phyloP scores from a whole-genome alignment of 1,284 basidiomycete species.

The Moniliella sp. region DNA sequence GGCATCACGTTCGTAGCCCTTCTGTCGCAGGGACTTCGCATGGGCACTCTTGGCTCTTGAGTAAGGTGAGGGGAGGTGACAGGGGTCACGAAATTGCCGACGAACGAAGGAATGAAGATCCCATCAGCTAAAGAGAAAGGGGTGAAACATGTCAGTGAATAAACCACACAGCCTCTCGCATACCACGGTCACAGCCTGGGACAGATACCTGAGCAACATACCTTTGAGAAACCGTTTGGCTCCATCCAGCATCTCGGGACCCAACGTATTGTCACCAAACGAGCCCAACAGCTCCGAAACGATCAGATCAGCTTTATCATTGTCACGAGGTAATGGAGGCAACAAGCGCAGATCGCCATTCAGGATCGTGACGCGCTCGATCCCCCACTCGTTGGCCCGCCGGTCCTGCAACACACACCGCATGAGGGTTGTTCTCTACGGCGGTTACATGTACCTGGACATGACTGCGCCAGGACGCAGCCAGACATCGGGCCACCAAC shows the following conservation, averaged over 20 bases:
- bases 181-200: too few species aligned
- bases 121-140: too few species aligned
- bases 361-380: conserved; percentile 50
- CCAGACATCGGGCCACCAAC: conserved; percentile 63
- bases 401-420: conserved; percentile 20
- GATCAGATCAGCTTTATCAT: conserved; percentile 67
- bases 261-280: conserved; percentile 94
- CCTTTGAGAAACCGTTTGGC: conserved; percentile 48
- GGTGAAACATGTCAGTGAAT: too few species aligned
- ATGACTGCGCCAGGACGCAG: conserved; percentile 52
- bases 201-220: conserved; percentile 34
- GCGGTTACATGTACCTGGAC: conserved; percentile 49
- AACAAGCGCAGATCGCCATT: conserved; percentile 82
- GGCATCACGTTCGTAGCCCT: too few species aligned
- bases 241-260: conserved; percentile 86
- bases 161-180: too few species aligned
- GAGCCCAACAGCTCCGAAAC: conserved; percentile 87
- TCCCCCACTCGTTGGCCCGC: conserved; percentile 48
- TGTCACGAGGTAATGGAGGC: conserved; percentile 36
- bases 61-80: too few species aligned
- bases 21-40: too few species aligned
- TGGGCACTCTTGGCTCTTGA: too few species aligned
- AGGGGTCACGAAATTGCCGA: too few species aligned
- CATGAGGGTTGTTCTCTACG: conserved; percentile 63
- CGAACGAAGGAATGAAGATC: too few species aligned